Evolutionary conservation across 306 rosid genomes (phyloP), one percentile per base, ranked within the genome.

Genomic region (Medicago ruthenica): DNA sequence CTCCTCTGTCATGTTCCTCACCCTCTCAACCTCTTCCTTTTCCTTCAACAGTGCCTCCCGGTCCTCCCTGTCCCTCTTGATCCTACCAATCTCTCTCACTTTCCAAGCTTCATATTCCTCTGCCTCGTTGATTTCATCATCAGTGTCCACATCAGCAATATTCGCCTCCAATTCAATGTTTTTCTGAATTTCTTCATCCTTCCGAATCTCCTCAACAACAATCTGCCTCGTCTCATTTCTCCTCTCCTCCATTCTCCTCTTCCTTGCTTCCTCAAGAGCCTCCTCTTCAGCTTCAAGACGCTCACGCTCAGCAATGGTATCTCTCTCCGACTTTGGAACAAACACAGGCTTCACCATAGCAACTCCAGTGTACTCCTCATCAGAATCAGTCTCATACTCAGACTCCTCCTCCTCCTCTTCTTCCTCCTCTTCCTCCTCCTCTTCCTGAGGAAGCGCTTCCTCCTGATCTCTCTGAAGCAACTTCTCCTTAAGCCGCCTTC

Each of bases 21-120:
- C 89, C 89, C 34, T 90, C 85, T 90, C 97, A 76, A 92, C 83
- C 90, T 90, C 98, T 82, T 92, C 98, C 78, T 81, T 92, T 78
- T 89, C 96, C 92, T 89, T 92, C 81, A 92, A 62, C 89, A 89
- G 80, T 36, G 96, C 96, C 62, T 92, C 97, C 14, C 96, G 83
- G 6, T 84, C 92, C 68, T 95, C 97, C 83, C 97, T 90, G 53
- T 92, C 98, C 89, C 97, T 84, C 88, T 92, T 95, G 81, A 95
- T 92, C 87, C 98, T 87, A 41, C 96, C 86, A 37, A 95, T 95
- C 89, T 95, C 97, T 79, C 97, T 85, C 27, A 83, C 89, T 87
- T 92, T 95, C 98, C 97, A 95, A 81, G 95, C 96, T 74, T 95
- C 98, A 54, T 92, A 95, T 77, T 95, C 97, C 81, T 95, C 97